Percentiles rank a stretch among this genome's conserved stretches.
Conservation (phyloP, 2,329 filamentous ascomycete genomes). For the Fusarium euwallaceae region DNA sequence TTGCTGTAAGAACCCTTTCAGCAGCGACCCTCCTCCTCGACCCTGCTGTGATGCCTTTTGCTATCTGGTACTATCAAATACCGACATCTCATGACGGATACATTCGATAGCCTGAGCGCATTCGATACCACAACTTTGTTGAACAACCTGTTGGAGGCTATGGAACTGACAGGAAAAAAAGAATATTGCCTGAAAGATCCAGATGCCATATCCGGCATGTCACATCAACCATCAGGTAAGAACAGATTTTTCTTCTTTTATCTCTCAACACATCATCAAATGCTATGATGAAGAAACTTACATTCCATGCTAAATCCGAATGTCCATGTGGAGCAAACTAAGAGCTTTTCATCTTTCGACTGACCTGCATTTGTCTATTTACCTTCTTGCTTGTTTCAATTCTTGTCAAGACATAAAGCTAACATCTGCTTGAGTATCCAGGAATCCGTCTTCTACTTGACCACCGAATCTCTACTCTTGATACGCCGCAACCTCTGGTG, state of each 20-base stretch:
- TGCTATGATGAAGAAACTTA: constrained; percentile 75
- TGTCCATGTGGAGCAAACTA: constrained; percentile 74
- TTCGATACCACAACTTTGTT: constrained; percentile 13
- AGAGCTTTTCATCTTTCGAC: constrained; percentile 89
- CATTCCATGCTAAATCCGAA: constrained; percentile 86
- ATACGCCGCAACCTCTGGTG: constrained; percentile 65
- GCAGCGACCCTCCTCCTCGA: constrained; percentile 11
- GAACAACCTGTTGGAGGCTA: constrained; percentile 8
- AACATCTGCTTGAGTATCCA: constrained; percentile 41
- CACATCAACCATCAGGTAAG: constrained; percentile 41
- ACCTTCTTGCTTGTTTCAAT: constrained; percentile 30
- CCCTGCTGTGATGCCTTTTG: constrained; percentile 53
- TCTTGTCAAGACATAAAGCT: constrained; percentile 34
- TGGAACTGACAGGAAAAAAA: constrained; percentile 20
- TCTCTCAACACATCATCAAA: constrained; percentile 24
- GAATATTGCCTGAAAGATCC: constrained; percentile 3
- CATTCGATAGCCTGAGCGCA: constrained; percentile 50
- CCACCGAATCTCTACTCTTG: constrained; percentile 52
- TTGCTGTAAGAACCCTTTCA: constrained; percentile 29
- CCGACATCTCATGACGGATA: constrained; percentile 58
- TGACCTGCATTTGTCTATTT: constrained; percentile 64
- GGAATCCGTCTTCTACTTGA: constrained; percentile 13
- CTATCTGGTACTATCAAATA: constrained; percentile 62
- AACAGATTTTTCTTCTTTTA: constrained; percentile 37
- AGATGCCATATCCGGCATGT: not conserved